A percentile compares a stretch with the other conserved stretches of the same genome.
These are phyloP conservation scores for Monosporascus sp. DNA, from an alignment of 2,329 filamentous ascomycete species.

Conservation along the genomic window DNA sequence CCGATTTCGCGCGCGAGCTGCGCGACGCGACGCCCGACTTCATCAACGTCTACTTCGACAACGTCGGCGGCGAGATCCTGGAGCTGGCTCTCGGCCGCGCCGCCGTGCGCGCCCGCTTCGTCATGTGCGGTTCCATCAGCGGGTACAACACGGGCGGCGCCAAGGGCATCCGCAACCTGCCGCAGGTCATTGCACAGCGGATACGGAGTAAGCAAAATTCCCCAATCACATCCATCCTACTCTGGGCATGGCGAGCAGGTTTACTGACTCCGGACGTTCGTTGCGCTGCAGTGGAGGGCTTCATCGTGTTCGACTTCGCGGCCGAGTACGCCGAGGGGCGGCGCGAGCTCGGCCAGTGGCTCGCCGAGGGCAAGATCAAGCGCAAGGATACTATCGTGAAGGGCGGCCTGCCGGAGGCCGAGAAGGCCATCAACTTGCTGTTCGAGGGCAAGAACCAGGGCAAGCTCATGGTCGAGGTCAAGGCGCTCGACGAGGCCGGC, in stretches of 20 bases:
- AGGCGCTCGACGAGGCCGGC: conserved; percentile 26
- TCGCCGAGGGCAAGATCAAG: conserved; percentile 68
- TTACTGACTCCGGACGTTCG: too few relatives aligned
- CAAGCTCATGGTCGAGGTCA: conserved; percentile 55
- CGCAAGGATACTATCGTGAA: conserved; percentile 64
- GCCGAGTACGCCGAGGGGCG: conserved; percentile 53
- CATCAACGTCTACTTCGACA: conserved; percentile 60
- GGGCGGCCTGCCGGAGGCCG: conserved; percentile 61
- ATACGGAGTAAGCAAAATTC: conserved; percentile 34
- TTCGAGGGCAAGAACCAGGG: conserved; percentile 68
- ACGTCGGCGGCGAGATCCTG: conserved; percentile 66
- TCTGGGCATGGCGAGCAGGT: too few relatives aligned
- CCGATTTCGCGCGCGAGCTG: conserved; percentile 47
- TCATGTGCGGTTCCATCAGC: conserved; percentile 67
- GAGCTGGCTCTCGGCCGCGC: conserved; percentile 61
- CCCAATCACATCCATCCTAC: too few relatives aligned
- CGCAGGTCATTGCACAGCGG: conserved; percentile 32
- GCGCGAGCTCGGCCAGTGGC: conserved; percentile 59
- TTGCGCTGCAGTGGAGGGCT: conserved; percentile 49
- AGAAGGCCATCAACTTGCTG: conserved; percentile 57
- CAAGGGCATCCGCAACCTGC: conserved; percentile 33
- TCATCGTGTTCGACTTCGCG: conserved; percentile 66
- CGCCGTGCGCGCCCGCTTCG: conserved; percentile 57
- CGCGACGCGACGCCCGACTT: conserved; percentile 46
- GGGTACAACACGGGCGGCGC: conserved; percentile 58